Evolutionary conservation across 2,329 filamentous ascomycete species (phyloP).

Genomic region (Paracamarosporium sp.): DNA sequence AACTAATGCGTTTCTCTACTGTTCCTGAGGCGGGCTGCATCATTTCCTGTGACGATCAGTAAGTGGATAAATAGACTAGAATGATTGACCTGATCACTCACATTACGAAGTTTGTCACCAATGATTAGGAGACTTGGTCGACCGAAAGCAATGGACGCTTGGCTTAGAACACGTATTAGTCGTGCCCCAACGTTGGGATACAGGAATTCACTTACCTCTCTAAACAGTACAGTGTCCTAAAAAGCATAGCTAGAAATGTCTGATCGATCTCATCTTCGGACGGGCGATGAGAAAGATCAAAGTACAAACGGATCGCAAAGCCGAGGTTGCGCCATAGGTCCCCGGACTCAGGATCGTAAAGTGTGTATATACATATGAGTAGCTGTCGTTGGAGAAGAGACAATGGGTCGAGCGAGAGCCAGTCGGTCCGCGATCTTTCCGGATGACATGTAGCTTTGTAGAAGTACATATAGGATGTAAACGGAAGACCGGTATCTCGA

Average conservation of each 20-base stretch:
- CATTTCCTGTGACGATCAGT: not conserved
- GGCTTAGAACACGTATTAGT: not conserved
- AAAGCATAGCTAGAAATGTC: not conserved
- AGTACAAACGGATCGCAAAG: not conserved
- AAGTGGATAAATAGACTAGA: not conserved
- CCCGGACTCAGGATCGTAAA: not conserved
- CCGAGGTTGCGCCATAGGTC: conserved; percentile 1
- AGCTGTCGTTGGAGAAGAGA: not conserved
- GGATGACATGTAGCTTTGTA: not conserved
- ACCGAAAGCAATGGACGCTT: not conserved
- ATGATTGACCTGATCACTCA: not conserved
- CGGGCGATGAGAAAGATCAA: not conserved
- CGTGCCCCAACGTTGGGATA: too few relatives aligned
- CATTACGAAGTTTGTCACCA: not conserved
- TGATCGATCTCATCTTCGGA: not conserved
- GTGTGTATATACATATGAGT: not conserved
- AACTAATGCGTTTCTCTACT: not conserved
- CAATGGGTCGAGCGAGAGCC: not conserved
- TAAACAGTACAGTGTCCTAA: conserved; percentile 1
- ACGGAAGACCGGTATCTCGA: not conserved
- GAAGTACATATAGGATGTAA: not conserved
- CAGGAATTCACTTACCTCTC: not conserved
- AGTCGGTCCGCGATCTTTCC: not conserved
- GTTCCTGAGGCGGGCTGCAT: not conserved
- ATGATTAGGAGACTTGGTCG: conserved; percentile 1